Evolutionary conservation across 441 rosid genomes (phyloP).

Genomic region (Bocquillonia castaneifolia): DNA sequence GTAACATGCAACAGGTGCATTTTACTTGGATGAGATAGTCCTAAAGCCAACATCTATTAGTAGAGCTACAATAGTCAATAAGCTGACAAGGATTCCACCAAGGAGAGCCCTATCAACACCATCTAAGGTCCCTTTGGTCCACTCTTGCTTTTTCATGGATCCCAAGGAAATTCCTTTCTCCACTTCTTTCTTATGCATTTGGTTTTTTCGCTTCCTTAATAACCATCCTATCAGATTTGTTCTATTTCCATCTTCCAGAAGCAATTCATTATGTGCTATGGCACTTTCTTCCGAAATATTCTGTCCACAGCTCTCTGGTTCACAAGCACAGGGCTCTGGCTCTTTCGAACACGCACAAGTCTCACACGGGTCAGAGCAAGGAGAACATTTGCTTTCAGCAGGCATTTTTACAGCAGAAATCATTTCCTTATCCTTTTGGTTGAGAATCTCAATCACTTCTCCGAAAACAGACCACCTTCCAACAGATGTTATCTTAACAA

Average conservation of each 20-base stretch:
- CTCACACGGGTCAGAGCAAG: constrained; percentile 33
- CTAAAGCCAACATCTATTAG: constrained; percentile 41
- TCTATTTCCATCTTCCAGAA: constrained; percentile 29
- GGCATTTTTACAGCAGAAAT: constrained; percentile 21
- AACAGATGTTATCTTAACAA: constrained; percentile 78
- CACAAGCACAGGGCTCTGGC: constrained; percentile 41
- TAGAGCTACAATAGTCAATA: constrained; percentile 45
- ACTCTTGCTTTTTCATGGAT: constrained; percentile 33
- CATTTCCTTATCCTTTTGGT: constrained; percentile 25
- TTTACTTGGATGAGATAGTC: constrained; percentile 24
- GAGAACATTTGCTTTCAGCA: constrained; percentile 27
- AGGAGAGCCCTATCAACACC: constrained; percentile 49
- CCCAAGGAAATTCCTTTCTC: constrained; percentile 26
- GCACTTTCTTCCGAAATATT: constrained; percentile 23
- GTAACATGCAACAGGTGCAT: neutral
- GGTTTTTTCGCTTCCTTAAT: constrained; percentile 37
- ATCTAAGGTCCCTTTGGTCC: constrained; percentile 25
- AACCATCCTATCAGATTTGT: constrained; percentile 49
- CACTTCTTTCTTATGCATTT: constrained; percentile 20
- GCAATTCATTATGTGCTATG: constrained; percentile 18
- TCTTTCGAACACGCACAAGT: constrained; percentile 41
- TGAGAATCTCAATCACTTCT: constrained; percentile 57
- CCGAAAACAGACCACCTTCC: constrained; percentile 97
- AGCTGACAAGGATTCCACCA: constrained; percentile 59
- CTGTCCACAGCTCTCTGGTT: constrained; percentile 45